These are phyloP conservation scores for Flaveria floridana DNA, from an alignment of 140 eudicot genomes.

Conservation along the genomic window DNA sequence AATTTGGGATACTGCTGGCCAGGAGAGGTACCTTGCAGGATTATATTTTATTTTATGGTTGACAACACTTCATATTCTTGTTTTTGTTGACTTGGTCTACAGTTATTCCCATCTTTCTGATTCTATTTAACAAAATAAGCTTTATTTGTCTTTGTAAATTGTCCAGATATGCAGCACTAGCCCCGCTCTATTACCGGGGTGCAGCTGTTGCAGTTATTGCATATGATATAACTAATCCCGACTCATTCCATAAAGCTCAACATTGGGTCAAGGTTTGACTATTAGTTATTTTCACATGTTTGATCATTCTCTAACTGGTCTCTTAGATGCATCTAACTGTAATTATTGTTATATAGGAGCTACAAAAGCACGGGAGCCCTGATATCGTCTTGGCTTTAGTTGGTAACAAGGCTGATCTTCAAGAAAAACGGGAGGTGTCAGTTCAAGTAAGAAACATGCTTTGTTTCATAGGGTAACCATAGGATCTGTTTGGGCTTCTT, in stretches of 20 bases:
- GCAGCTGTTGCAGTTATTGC: constrained; percentile 92
- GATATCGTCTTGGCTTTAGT: constrained; percentile 96
- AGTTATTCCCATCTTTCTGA: background rate
- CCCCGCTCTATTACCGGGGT: constrained; percentile 96
- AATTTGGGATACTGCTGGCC: constrained; percentile 99
- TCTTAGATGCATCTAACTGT: background rate
- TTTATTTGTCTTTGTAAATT: constrained; percentile 13
- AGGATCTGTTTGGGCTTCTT: background rate
- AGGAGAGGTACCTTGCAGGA: constrained; percentile 61
- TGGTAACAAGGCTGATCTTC: constrained; percentile 95
- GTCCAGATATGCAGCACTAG: constrained; percentile 87
- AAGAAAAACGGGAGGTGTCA: constrained; percentile 84
- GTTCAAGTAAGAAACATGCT: constrained; percentile 62
- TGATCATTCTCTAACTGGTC: background rate
- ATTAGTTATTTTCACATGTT: background rate
- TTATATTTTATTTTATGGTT: background rate
- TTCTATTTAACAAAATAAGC: background rate
- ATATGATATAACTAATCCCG: constrained; percentile 93
- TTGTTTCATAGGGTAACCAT: background rate
- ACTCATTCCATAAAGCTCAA: constrained; percentile 87
- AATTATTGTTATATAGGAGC: constrained; percentile 49
- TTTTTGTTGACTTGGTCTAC: constrained; percentile 19
- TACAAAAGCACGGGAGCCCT: constrained; percentile 97
- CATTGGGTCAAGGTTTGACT: constrained; percentile 90
- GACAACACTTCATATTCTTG: background rate